A percentile compares a stretch with the other conserved stretches of the same genome.
phyloP scores from a whole-genome alignment of 345 rosid species.

The Triadica sebifera region DNA sequence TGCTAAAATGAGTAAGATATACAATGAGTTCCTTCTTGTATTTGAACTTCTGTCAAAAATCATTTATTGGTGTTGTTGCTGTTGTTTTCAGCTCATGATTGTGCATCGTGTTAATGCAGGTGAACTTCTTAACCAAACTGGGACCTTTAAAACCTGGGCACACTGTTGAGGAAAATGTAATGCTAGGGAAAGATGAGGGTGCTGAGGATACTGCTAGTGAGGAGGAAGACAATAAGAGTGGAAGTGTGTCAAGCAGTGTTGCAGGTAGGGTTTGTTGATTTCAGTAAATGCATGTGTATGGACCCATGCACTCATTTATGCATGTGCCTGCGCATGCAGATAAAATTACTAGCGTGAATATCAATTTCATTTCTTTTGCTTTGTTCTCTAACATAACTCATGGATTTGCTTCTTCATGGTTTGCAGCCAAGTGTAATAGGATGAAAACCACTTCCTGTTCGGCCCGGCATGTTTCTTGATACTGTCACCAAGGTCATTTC shows the following conservation, averaged over 20 bases:
- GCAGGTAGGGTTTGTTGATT: slow-evolving; percentile 60
- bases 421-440: slow-evolving; percentile 70
- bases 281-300: neutral
- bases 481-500: slow-evolving; percentile 78
- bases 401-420: slow-evolving; percentile 23
- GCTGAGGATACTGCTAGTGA: slow-evolving; percentile 51
- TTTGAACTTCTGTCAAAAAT: neutral
- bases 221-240: slow-evolving; percentile 32
- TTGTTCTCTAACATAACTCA: neutral
- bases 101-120: slow-evolving; percentile 41
- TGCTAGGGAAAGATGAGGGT: slow-evolving; percentile 94
- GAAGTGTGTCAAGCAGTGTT: slow-evolving; percentile 43
- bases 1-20: neutral
- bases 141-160: slow-evolving; percentile 87
- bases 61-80: neutral
- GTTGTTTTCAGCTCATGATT: slow-evolving; percentile 1
- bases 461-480: slow-evolving; percentile 95
- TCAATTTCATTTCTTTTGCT: slow-evolving; percentile 13
- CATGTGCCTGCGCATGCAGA: neutral
- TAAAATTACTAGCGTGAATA: neutral
- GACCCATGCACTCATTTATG: neutral
- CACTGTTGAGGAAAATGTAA: slow-evolving; percentile 67
- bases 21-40: neutral
- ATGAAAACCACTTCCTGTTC: slow-evolving; percentile 81
- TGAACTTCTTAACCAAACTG: slow-evolving; percentile 80